Evolutionary conservation across 768 basidiomycete species (phyloP), one percentile per base, ranked within the genome.

Genomic region (Termitomyces sp.): DNA sequence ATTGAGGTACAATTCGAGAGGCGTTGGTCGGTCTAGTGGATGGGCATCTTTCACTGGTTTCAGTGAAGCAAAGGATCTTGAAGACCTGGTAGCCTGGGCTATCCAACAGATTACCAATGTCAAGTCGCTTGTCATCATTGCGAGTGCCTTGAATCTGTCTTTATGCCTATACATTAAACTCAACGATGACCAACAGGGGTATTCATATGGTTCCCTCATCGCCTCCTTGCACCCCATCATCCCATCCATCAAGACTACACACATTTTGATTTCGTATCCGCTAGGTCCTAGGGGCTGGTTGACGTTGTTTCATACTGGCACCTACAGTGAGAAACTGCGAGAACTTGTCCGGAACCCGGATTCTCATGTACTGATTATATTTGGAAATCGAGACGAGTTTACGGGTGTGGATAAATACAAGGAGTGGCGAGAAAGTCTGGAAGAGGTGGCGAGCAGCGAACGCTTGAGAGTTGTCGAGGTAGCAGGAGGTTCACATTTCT

Each of bases 171-270:
- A 3, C 11, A 6, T 38, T 22, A n/a, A n/a, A 44, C 57, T 59
- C 13, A 50, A 60, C 27, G 41, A 49, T 29, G 25, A 29, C n/a
- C n/a, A 29, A 25, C 48, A 91, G 88, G 89, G 89, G 5, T 94
- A 94, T 68, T 93, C 91, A 10, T 76, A 91, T 75, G 91, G 91
- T 1, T 83, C 88, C 2, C 74, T 94, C 31, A 84, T 89, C 35
- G 80, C 81, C 11, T 88, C 88, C 7, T 69, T 88, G 56, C 82
- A 83, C 53, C 84, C 88, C 0, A 63, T 81, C 3, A 69, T 85
- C 0, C 62, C 74, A 16, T 69, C 71, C n/a, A 64, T 86, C 42
- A 76, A 72, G 62, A 85, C 82, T 0, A 79, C 79, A 12, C 87
- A 91, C 65, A 71, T 91, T 42, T 65, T 93, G 38, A 68, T 93